Conservation (phyloP, 306 rosid species). For the Trichosanthes truncata region DNA sequence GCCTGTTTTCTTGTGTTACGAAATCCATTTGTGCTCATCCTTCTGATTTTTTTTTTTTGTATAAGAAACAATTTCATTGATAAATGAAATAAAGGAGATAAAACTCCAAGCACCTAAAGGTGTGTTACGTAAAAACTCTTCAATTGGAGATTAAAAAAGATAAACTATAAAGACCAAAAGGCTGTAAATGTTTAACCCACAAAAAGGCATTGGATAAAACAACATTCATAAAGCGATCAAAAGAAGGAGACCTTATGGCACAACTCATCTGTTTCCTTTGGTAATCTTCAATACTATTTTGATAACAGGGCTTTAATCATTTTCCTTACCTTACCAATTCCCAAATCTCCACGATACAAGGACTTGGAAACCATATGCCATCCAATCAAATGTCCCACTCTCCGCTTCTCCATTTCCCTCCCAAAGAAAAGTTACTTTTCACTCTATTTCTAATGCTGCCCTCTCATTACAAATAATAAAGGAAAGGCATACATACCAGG, state of each 20-base stretch:
- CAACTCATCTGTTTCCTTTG: neutral
- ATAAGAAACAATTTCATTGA: too few species aligned
- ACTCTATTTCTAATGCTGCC: neutral
- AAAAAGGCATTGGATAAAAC: too few species aligned
- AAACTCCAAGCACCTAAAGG: too few species aligned
- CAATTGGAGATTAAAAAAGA: too few species aligned
- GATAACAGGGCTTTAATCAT: neutral
- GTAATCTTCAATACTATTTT: neutral
- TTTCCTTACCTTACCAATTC: neutral
- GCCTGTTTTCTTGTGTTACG: neutral
- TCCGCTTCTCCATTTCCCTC: neutral
- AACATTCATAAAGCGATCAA: too few species aligned
- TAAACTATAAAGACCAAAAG: too few species aligned
- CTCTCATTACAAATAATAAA: neutral
- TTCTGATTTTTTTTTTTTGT: too few species aligned
- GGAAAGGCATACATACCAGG: neutral
- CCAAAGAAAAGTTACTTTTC: neutral
- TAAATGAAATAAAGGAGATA: too few species aligned
- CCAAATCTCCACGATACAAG: neutral
- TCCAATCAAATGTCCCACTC: neutral
- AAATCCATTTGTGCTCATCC: neutral
- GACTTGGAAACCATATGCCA: neutral
- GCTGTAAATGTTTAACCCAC: too few species aligned
- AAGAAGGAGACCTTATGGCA: neutral
- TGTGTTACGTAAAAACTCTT: too few species aligned